Evolutionary conservation across 305 asterid genomes (phyloP).

Genomic region (Fraxinus albicans): DNA sequence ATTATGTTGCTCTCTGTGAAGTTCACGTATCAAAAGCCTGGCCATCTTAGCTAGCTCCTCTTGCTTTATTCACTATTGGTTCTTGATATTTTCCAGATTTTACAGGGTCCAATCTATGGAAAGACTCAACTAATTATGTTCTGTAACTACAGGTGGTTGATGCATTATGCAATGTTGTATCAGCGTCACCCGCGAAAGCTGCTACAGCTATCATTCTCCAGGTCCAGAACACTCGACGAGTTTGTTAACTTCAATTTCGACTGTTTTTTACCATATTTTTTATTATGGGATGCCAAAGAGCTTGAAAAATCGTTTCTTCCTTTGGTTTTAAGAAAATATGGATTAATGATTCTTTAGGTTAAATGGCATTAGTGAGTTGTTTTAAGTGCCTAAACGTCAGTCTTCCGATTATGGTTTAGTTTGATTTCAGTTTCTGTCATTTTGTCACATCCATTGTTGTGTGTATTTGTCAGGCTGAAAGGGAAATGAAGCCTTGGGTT

Average conservation of each 20-base stretch:
- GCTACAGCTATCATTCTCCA: slow-evolving; percentile 96
- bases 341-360: slow-evolving; percentile 1
- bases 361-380: neutral
- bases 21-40: neutral
- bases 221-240: slow-evolving; percentile 46
- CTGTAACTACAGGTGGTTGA: slow-evolving; percentile 72
- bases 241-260: slow-evolving; percentile 5
- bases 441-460: slow-evolving; percentile 43
- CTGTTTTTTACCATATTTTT: neutral
- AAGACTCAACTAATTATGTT: neutral
- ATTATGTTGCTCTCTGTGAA: neutral
- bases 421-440: slow-evolving; percentile 25
- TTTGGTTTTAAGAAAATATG: neutral
- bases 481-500: slow-evolving; percentile 95
- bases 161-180: slow-evolving; percentile 93
- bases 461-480: slow-evolving; percentile 81
- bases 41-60: slow-evolving; percentile 1
- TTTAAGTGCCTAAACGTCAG: neutral
- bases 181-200: slow-evolving; percentile 96
- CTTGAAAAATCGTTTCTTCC: neutral
- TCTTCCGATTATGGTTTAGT: neutral
- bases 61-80: slow-evolving; percentile 2
- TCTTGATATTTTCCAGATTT: slow-evolving; percentile 2
- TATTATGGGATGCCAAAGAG: neutral
- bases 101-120: neutral